These are phyloP conservation scores for Groenewaldozyma salmanticensis DNA, from an alignment of 805 yeast species.

Conservation along the genomic window DNA sequence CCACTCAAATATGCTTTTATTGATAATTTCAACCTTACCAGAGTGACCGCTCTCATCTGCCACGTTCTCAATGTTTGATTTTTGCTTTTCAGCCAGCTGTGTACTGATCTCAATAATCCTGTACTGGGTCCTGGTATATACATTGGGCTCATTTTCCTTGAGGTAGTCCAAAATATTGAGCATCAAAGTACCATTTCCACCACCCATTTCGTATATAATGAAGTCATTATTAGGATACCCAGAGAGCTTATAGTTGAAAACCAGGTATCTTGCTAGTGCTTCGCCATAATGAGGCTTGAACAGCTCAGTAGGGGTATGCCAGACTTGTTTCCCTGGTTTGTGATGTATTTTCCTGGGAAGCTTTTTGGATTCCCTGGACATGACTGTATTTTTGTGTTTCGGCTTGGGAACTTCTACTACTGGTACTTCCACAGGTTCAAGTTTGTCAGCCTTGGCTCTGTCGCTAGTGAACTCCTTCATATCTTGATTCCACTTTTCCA, in stretches of 20 bases:
- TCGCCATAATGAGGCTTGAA: constrained; percentile 78
- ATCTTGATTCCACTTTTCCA: constrained; percentile 48
- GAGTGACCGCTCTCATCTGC: constrained; percentile 37
- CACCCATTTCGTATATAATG: constrained; percentile 78
- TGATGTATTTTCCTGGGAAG: background rate
- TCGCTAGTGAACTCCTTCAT: constrained; percentile 37
- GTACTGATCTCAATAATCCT: constrained; percentile 64
- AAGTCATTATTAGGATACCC: constrained; percentile 62
- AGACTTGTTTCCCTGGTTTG: constrained; percentile 40
- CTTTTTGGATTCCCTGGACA: background rate
- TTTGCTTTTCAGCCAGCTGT: constrained; percentile 51
- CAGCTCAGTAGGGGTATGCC: constrained; percentile 88
- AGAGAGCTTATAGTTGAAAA: constrained; percentile 60
- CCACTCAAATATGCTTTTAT: constrained; percentile 75
- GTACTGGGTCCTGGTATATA: constrained; percentile 59
- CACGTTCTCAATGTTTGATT: constrained; percentile 25
- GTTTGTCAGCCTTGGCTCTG: constrained; percentile 24
- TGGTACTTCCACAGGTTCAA: constrained; percentile 8
- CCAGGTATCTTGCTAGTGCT: constrained; percentile 70
- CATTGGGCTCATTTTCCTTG: constrained; percentile 54
- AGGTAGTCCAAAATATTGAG: constrained; percentile 58
- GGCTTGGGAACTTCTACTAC: background rate
- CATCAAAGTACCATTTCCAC: constrained; percentile 86
- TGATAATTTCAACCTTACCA: constrained; percentile 52
- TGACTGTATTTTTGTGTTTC: background rate